These are phyloP conservation scores for Cystobasidium tubakii DNA, from an alignment of 768 basidiomycete genomes.

Conservation along the genomic window DNA sequence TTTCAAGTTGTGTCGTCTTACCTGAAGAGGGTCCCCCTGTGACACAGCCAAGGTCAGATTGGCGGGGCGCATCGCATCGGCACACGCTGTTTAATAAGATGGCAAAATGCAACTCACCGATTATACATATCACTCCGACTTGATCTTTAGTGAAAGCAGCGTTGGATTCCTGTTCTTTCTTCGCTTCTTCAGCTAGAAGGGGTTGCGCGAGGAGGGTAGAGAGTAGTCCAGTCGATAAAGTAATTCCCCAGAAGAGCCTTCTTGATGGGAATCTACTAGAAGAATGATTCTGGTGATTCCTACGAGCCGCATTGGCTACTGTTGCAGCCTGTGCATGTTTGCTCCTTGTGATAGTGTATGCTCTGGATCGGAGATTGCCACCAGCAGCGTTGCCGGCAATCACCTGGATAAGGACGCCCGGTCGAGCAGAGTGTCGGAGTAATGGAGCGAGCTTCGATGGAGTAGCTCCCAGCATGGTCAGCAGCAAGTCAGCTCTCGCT, in stretches of 20 bases:
- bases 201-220: neutral
- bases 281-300: neutral
- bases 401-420: too few species aligned
- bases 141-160: neutral
- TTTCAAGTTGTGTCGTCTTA: conserved; percentile 25
- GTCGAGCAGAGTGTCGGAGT: too few species aligned
- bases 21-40: conserved; percentile 21
- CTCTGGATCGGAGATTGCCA: neutral
- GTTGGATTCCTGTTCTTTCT: neutral
- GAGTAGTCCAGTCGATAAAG: neutral
- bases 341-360: neutral
- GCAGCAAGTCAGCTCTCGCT: too few species aligned
- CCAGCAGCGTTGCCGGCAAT: neutral
- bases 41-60: neutral
- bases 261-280: too few species aligned
- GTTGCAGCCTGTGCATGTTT: neutral
- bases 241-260: neutral
- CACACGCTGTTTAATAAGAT: too few species aligned
- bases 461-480: too few species aligned
- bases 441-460: too few species aligned
- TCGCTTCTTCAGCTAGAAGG: neutral
- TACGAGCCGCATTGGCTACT: neutral
- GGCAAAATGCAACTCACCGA: conserved; percentile 2
- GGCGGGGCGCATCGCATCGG: too few species aligned
- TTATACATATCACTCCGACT: conserved; percentile 27